Base-by-base conservation (phyloP, 805 yeast genomes). In the Pichia rugopelliculosa region DNA sequence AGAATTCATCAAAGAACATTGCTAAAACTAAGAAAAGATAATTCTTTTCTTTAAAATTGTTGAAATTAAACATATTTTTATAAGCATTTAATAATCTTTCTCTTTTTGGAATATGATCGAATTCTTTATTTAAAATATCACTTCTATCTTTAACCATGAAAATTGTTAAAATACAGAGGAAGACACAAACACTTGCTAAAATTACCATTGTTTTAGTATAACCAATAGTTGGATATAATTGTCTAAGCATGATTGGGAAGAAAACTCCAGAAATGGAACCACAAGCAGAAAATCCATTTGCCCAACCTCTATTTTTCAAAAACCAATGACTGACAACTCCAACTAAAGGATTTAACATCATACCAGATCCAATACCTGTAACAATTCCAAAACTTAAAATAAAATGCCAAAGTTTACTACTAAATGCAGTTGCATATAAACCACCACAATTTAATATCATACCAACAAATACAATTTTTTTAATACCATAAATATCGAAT, bases 281-380 rank as follows among this genome's bases (percentile, higher is more conserved):
- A 47, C 71, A 66, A 3, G 76, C 72, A 0, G 79, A 76, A 1
- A 72, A 49, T 21, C 79, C 74, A 13, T 72, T 66, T 1, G 81
- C 83, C 50, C 72, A 68, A 1, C 83, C 89, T 55, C 89, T 68
- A 55, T 71, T 80, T 30, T 62, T 65, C 36, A 69, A 64, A 59
- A 83, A 84, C 82, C 86, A 84, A 50, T 84, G 87, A 23, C 81
- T 77, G 0, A 80, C 72, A 21, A 79, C 80, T 13, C 85, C 76
- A 6, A 83, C 71, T 38, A 80, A 62, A 0, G 89, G 88, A 7
- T 82, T 74, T 62, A 79, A 71, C 40, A 81, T 70, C 33, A 82
- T 60, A 2, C 85, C 84, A 34, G 76, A 71, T 0, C 87, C 87
- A 6, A 75, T 53, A 6, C 88, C 89, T 41, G 74, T 65, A 18